Evolutionary conservation across 1,139 yeast species (phyloP).

Genomic region (Diutina sp.): DNA sequence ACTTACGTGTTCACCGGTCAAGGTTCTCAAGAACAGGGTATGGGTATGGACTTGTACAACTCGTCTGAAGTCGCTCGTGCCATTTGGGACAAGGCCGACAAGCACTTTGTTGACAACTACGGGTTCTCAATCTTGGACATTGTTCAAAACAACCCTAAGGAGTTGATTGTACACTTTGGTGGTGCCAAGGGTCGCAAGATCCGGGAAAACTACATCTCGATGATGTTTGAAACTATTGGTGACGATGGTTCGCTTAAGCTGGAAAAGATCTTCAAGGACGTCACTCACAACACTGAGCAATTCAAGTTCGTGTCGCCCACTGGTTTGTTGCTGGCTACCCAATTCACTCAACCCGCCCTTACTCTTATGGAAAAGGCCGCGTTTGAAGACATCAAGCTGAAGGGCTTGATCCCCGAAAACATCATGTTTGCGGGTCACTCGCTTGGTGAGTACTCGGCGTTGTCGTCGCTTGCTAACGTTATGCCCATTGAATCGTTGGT

Average conservation of each 20-base stretch:
- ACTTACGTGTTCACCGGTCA: conserved; percentile 98
- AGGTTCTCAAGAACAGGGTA: conserved; percentile 99
- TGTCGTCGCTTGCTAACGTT: conserved; percentile 93
- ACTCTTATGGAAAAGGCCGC: conserved; percentile 99
- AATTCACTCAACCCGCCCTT: conserved; percentile 97
- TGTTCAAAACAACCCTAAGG: conserved; percentile 92
- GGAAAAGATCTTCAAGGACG: conserved; percentile 91
- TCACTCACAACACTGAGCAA: conserved; percentile 68
- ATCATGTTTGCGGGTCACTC: conserved; percentile 98
- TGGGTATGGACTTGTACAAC: conserved; percentile 98
- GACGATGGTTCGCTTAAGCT: conserved; percentile 74
- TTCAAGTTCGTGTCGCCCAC: conserved; percentile 86
- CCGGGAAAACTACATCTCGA: conserved; percentile 85
- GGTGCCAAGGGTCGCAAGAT: conserved; percentile 95
- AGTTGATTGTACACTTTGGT: conserved; percentile 90
- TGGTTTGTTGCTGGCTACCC: conserved; percentile 95
- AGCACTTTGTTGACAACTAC: conserved; percentile 81
- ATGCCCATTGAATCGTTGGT: conserved; percentile 98
- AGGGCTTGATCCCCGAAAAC: conserved; percentile 90
- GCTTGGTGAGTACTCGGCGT: conserved; percentile 95
- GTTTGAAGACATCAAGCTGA: conserved; percentile 91
- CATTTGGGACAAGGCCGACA: conserved; percentile 97
- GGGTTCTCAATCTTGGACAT: conserved; percentile 96
- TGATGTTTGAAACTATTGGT: conserved; percentile 95
- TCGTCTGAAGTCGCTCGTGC: conserved; percentile 84